Base-by-base conservation (phyloP, 148 eudicot genomes). In the Rhododendron williamsianum region DNA sequence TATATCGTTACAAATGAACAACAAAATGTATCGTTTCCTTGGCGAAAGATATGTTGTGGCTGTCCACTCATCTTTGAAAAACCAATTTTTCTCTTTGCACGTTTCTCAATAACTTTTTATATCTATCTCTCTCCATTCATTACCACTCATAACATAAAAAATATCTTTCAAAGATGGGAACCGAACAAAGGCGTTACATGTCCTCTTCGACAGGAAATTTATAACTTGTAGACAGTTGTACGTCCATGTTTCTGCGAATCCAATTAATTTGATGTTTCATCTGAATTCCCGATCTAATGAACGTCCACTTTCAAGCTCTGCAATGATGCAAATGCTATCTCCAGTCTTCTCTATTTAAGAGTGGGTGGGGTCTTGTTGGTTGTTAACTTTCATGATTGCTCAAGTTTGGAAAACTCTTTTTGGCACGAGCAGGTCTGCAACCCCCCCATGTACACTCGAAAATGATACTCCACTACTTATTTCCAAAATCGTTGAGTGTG, bases 331-430 rank as follows among this genome's bases (percentile, higher is more conserved):
- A n/a, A 65, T n/a, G 33, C 49, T 46, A 33, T 33, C 6, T 41
- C 45, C 45, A 41, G 45, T 41, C 45, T 41, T 38, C 45, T 27
- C 18, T 23, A 27, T n/a, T 48, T 48, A 49, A 49, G 63, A 30
- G 82, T 6, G 21, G 38, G 38, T 58, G 51, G 84, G 49, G 49
- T 60, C 33, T 65, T 36, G 71, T 21, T 56, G 45, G 71, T 58
- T 81, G 48, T 36, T 81, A 81, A 60, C 74, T 58, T 81, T 63
- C 71, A 81, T 35, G 30, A 81, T 46, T 54, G 71, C 58, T 13
- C 71, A 9, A 21, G 74, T 9, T 81, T 81, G 35, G 49, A 38
- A 41, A 51, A 60, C 84, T 81, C 67, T 60, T 60, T 23, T 41
- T 7, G 10, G 73, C 73, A 25, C 12, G 16, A 27, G 36, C 35